Base-by-base conservation (phyloP, 2,329 filamentous ascomycete genomes). In the Botrytis fragariae region DNA sequence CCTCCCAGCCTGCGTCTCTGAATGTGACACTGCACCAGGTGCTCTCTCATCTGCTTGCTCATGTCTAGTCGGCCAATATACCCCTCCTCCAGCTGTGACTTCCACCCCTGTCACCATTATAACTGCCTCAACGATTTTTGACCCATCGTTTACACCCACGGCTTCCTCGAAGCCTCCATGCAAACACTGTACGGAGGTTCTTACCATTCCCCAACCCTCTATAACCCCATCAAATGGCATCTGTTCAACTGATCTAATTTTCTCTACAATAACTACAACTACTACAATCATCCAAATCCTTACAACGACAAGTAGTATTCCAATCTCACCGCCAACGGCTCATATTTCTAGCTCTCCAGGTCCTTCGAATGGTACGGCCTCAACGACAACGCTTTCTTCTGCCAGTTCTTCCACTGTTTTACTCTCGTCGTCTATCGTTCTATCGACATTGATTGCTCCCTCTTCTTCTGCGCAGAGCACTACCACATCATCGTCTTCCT, bases 211-310 rank as follows among this genome's bases (percentile, higher is more conserved):
- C 10, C 18, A 32, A 25, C 37, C 51, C 29, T 62, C 57, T 8
- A 51, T 45, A 45, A 25, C 16, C 4, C 37, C 60, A 22, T 54
- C 37, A 1, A 29, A 65, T 35, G 60, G 59, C 20, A 42, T 51
- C 14, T 72, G 71, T 16, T 32, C 71, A 37, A 42, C n/a, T 1
- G 59, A 37, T 18, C 62, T 69, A 4, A 29, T 72, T 8, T 25
- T 48, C 20, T 72, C 63, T 4, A 72, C 63, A 25, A 61, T 69
- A 8, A 72, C 62, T 12, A 69, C 62, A 20, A 72, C 63, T 12
- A 60, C 51, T 12, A 72, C 71, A 22, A 68, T 72, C 22, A 68
- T 72, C 12, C n/a, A 59, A n/a, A 48, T 32, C 16, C 59, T 60
- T 29, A 72, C 62, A n/a, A 42, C 39, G 20, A 68, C 29, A 16